Base-by-base conservation (phyloP, 2,329 filamentous ascomycete genomes). In the Verticillium zaregamsianum region DNA sequence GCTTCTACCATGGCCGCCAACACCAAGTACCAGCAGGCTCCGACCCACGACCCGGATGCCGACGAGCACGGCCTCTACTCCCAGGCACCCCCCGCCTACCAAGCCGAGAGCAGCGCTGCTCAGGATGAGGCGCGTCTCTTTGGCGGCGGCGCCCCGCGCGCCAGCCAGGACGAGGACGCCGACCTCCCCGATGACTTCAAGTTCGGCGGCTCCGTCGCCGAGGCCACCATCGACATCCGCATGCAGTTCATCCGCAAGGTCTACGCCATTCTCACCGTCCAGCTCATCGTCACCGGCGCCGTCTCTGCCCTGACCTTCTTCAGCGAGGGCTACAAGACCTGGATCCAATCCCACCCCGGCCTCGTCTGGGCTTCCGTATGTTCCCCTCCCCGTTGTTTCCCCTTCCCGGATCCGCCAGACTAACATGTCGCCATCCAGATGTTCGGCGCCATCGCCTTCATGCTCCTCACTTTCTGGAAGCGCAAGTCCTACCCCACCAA, bases 181-280 rank as follows among this genome's bases (percentile, higher is more conserved):
- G 96, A 97, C 72, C 74, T 98, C 55, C 94, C 94, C 1, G 94
- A 98, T 80, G 94, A 98, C 77, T 98, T 98, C 87, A 98, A 97
- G 91, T 98, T 96, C 73, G 95, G 94, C 69, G 93, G 93, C 65
- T 92, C 90, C 20, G 93, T 98, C 63, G 90, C 93, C 67, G 95
- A 98, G 80, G 94, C 92, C 56, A 96, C 93, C 23, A 83, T 98
- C 72, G 93, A 96, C 71, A 97, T 99, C 73, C 91, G 94, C 69
- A 96, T 97, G 87, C 91, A 95, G 77, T 99, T 97, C 77, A 84
- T 97, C 70, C 90, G 93, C 77, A 98, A 98, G 82, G 95, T 99
- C 73, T 99, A 99, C 80, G 90, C 93, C 63, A 99, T 99, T 77
- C 84, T 99, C 79, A 96, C 95, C n/a, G 88, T 92, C 59, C 95